A percentile compares a stretch with the other conserved stretches of the same genome.
phyloP scores from a whole-genome alignment of 352 stramenopile species.

The Paralagenidium karlingii region DNA sequence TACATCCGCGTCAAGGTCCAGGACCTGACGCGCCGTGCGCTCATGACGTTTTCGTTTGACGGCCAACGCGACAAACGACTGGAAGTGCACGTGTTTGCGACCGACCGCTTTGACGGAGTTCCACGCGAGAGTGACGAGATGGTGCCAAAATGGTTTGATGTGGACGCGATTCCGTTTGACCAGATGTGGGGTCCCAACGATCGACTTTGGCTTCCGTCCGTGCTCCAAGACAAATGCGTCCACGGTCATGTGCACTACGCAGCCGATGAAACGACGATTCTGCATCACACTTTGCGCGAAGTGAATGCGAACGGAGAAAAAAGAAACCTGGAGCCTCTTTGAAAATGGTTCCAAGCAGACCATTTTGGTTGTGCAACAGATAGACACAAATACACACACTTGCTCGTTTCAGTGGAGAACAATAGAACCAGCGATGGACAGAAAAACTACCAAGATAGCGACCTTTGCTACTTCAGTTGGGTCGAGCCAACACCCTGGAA shows the following conservation, averaged over 20 bases:
- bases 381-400: too few relatives aligned
- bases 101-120: slow-evolving; percentile 39
- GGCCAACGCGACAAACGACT: too few relatives aligned
- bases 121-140: slow-evolving; percentile 84
- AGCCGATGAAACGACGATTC: slow-evolving; percentile 50
- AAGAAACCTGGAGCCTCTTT: too few relatives aligned
- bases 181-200: slow-evolving; percentile 86
- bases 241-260: slow-evolving; percentile 61
- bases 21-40: slow-evolving; percentile 15
- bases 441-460: too few relatives aligned
- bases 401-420: too few relatives aligned
- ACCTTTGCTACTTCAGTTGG: too few relatives aligned
- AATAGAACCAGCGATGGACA: too few relatives aligned
- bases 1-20: slow-evolving; percentile 27
- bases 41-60: slow-evolving; percentile 58
- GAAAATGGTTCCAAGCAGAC: too few relatives aligned
- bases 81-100: slow-evolving; percentile 80
- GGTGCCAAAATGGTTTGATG: slow-evolving; percentile 66
- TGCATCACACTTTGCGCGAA: slow-evolving; percentile 30
- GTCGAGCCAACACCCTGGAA: too few relatives aligned
- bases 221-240: slow-evolving; percentile 56
- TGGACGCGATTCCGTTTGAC: slow-evolving; percentile 43
- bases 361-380: too few relatives aligned
- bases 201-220: slow-evolving; percentile 58
- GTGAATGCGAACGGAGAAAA: too few relatives aligned